Evolutionary conservation across 164 flowering plant species (phyloP).

Genomic region (Cinnamomum chago): DNA sequence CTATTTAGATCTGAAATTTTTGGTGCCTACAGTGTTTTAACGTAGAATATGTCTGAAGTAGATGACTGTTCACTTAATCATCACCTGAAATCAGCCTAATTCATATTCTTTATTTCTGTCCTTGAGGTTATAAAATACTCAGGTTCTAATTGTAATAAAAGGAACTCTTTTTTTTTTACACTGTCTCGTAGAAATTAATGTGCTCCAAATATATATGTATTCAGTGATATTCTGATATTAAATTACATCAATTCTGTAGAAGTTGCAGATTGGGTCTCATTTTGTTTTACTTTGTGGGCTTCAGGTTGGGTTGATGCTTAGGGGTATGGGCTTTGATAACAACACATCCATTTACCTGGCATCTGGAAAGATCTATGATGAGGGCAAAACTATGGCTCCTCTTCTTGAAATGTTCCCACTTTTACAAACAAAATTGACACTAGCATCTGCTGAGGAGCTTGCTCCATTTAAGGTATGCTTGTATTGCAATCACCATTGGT

Average conservation of each 20-base stretch:
- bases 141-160: too few relatives aligned
- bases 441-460: conserved; percentile 77
- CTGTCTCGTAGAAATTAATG: too few relatives aligned
- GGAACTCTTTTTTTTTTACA: too few relatives aligned
- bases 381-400: conserved; percentile 80
- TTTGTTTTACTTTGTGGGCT: conserved; percentile 4
- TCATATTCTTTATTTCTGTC: too few relatives aligned
- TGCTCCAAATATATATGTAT: too few relatives aligned
- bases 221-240: too few relatives aligned
- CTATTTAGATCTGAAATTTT: too few relatives aligned
- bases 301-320: conserved; percentile 96
- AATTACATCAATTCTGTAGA: not conserved
- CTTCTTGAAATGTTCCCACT: conserved; percentile 88
- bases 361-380: conserved; percentile 84
- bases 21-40: too few relatives aligned
- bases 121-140: too few relatives aligned
- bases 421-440: conserved; percentile 68
- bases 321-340: conserved; percentile 96
- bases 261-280: not conserved
- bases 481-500: not conserved
- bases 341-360: conserved; percentile 83
- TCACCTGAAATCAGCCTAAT: too few relatives aligned
- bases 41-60: too few relatives aligned
- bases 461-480: conserved; percentile 59
- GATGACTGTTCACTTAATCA: too few relatives aligned